A percentile compares a stretch with the other conserved stretches of the same genome.
phyloP scores from a whole-genome alignment of 345 rosid genomes.

The Sisymbrium altissimum region DNA sequence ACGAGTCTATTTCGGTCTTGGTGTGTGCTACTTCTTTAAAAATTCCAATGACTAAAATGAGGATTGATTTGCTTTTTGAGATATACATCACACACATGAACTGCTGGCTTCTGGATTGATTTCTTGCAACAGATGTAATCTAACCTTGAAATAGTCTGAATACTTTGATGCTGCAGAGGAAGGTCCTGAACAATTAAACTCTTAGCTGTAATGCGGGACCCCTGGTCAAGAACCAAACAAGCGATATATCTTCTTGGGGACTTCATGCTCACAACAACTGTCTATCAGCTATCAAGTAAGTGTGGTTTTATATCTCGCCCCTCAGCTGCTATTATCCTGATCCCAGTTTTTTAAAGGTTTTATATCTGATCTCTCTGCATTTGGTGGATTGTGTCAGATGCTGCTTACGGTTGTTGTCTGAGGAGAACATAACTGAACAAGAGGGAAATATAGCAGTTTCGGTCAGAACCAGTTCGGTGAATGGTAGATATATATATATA shows the following conservation, averaged over 20 bases:
- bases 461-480: slow-evolving; percentile 11
- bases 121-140: slow-evolving; percentile 14
- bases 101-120: neutral
- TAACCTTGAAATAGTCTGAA: slow-evolving; percentile 37
- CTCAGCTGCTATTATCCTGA: neutral
- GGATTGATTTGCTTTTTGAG: neutral
- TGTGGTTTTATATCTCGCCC: neutral
- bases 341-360: neutral
- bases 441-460: slow-evolving; percentile 3
- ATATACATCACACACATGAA: neutral
- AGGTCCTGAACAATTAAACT: slow-evolving; percentile 40
- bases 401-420: slow-evolving; percentile 17
- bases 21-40: neutral
- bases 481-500: slow-evolving; percentile 8
- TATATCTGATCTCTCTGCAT: slow-evolving; percentile 11
- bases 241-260: slow-evolving; percentile 42
- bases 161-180: slow-evolving; percentile 45
- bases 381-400: slow-evolving; percentile 19
- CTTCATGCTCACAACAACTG: slow-evolving; percentile 24
- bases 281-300: slow-evolving; percentile 25
- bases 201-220: slow-evolving; percentile 37
- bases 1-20: neutral
- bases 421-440: slow-evolving; percentile 17
- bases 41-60: neutral
- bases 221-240: slow-evolving; percentile 37